Base-by-base conservation (phyloP, 2,329 filamentous ascomycete species). In the Clonostachys solani region DNA sequence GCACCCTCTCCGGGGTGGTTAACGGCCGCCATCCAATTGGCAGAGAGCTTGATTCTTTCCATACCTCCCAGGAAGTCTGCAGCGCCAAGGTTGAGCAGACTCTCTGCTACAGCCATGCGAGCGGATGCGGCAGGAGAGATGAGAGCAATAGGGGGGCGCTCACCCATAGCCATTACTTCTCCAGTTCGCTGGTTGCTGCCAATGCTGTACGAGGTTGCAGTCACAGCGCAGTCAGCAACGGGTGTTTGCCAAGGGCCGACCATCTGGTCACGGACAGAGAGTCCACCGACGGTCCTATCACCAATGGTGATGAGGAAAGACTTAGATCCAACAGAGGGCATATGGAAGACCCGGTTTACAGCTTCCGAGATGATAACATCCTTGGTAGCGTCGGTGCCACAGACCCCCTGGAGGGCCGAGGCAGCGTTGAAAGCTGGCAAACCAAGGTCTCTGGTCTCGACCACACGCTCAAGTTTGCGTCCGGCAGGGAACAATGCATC, bases 1-100 rank as follows among this genome's bases (percentile, higher is more conserved):
- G 92, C 92, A 38, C 90, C 92, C 67, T 99, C 94, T 42, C 94
- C 94, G 18, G 89, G 86, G 64, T 96, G 91, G 61, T 84, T 91
- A 50, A 92, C 89, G n/a, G 92, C 92, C 4, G 91, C 92, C 94
- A 97, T 97, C 92, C 92, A 99, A 71, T 99, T 97, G 44, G 92
- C 92, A 4, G 92, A 96, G 10, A 97, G 80, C 63, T 92, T 87
- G 51, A 97, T 84, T 40, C 89, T 84, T 50, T 80, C 80, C 45
- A 97, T 73, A 47, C 88, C 83, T 42, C 86, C 87, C 47, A 85
- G 78, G 49, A 81, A 73, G 50, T 81, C 76, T 33, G 78, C 89
- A 47, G 94, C 94, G 36, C 89, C 91, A 49, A 99, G 75, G 66
- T 99, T 99, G 80, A 96, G 84, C 50, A 99, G 74, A 50, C 88